Conservation (phyloP, 768 basidiomycete genomes). For the Leccinum boreale region DNA sequence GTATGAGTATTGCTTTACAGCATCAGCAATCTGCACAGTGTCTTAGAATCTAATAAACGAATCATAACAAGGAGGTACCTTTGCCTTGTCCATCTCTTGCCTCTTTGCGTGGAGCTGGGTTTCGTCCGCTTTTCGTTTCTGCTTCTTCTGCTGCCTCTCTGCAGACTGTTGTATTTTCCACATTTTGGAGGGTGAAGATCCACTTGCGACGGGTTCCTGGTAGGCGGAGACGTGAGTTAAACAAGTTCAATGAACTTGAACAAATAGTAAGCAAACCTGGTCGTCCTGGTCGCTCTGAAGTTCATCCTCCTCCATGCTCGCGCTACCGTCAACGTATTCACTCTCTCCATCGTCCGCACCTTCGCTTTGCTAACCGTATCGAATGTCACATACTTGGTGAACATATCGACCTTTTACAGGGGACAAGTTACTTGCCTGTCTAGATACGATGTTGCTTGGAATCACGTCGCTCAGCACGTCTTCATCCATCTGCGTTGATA, state of each 20-base stretch:
- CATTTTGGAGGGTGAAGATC: slow-evolving; percentile 30
- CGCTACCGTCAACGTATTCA: slow-evolving; percentile 59
- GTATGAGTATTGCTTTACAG: slow-evolving; percentile 95
- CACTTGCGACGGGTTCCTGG: slow-evolving; percentile 20
- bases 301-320: slow-evolving; percentile 59
- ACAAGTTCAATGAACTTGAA: background rate
- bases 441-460: slow-evolving; percentile 86
- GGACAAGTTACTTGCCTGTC: slow-evolving; percentile 54
- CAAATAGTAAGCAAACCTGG: slow-evolving; percentile 19
- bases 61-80: slow-evolving; percentile 43
- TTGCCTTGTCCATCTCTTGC: slow-evolving; percentile 85
- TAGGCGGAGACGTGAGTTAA: slow-evolving; percentile 1
- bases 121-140: slow-evolving; percentile 65
- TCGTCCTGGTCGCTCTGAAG: slow-evolving; percentile 53
- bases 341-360: slow-evolving; percentile 68
- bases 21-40: slow-evolving; percentile 70
- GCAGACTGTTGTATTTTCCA: slow-evolving; percentile 37
- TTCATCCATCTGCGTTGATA: slow-evolving; percentile 45
- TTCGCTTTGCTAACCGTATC: slow-evolving; percentile 54
- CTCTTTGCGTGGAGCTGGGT: slow-evolving; percentile 66
- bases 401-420: slow-evolving; percentile 3
- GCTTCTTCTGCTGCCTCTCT: slow-evolving; percentile 43
- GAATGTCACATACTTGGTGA: slow-evolving; percentile 5
- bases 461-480: slow-evolving; percentile 90
- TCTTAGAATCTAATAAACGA: slow-evolving; percentile 6